Conservation (phyloP, 2,329 filamentous ascomycete genomes). For the Sporothrix luriei region DNA sequence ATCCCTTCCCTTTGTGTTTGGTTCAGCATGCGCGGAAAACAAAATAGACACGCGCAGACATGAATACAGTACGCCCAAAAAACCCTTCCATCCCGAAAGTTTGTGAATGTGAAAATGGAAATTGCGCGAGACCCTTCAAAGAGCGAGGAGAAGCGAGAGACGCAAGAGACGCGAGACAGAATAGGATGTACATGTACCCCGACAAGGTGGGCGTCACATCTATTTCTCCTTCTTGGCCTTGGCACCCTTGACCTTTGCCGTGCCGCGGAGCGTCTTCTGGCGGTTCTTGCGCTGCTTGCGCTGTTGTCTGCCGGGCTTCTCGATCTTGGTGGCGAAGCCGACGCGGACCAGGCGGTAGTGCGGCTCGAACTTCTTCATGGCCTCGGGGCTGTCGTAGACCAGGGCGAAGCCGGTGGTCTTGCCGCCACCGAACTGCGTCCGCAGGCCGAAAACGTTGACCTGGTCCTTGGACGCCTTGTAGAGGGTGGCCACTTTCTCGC, state of each 20-base stretch:
- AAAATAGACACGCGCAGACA: conserved; percentile 8
- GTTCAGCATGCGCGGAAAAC: conserved; percentile 18
- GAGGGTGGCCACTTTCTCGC: conserved; percentile 86
- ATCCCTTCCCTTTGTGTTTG: not conserved
- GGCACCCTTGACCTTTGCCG: conserved; percentile 96
- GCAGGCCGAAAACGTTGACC: conserved; percentile 96
- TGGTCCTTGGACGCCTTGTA: conserved; percentile 99
- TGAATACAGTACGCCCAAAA: conserved; percentile 28
- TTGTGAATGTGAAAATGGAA: conserved; percentile 10
- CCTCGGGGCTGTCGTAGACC: conserved; percentile 96
- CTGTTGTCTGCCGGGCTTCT: conserved; percentile 98
- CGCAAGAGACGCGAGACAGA: too few species aligned
- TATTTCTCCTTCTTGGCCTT: conserved; percentile 94
- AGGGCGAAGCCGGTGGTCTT: conserved; percentile 99
- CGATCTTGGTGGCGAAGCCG: conserved; percentile 88
- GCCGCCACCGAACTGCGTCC: conserved; percentile 98
- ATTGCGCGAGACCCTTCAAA: conserved; percentile 35
- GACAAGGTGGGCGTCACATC: conserved; percentile 45
- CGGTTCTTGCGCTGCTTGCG: conserved; percentile 99
- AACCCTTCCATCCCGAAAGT: conserved; percentile 23
- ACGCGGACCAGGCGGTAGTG: conserved; percentile 95
- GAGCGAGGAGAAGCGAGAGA: not conserved
- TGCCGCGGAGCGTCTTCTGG: conserved; percentile 96
- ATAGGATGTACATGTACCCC: too few species aligned
- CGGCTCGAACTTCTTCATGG: conserved; percentile 99